Percentiles rank a stretch among this genome's conserved stretches.
phyloP scores from a whole-genome alignment of 2,329 filamentous ascomycete species.

The Metarhizium robertsii region DNA sequence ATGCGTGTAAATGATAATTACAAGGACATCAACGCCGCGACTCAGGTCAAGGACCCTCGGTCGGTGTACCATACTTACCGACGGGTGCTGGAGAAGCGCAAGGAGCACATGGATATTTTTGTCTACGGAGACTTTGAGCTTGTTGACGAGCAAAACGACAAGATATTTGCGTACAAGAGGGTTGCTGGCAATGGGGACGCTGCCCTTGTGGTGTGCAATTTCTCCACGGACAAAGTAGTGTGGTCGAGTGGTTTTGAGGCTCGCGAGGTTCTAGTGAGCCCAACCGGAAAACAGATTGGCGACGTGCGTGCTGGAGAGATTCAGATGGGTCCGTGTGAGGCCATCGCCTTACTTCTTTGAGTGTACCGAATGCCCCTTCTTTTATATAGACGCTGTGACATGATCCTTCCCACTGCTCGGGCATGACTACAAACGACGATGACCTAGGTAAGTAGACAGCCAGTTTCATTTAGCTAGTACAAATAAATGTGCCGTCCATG shows the following conservation, averaged over 20 bases:
- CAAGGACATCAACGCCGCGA: conserved; percentile 49
- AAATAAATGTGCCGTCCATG: background rate
- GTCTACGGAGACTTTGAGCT: conserved; percentile 52
- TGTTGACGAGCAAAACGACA: conserved; percentile 25
- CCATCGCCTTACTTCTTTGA: conserved; percentile 22
- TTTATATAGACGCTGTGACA: too few relatives aligned
- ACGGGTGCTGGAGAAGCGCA: conserved; percentile 47
- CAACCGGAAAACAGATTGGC: conserved; percentile 18
- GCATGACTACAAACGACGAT: too few relatives aligned
- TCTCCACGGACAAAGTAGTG: conserved; percentile 20
- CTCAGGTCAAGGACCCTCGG: conserved; percentile 35
- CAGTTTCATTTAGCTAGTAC: background rate
- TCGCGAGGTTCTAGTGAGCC: conserved; percentile 25
- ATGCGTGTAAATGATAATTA: conserved; percentile 61
- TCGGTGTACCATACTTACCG: conserved; percentile 56
- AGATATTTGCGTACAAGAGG: conserved; percentile 29
- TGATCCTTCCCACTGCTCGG: too few relatives aligned
- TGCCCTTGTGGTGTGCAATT: conserved; percentile 30
- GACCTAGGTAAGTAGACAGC: background rate
- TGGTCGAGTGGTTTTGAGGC: conserved; percentile 21
- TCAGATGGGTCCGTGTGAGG: conserved; percentile 27
- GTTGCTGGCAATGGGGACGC: conserved; percentile 19
- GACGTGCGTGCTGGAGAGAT: conserved; percentile 18
- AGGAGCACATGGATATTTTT: conserved; percentile 51
- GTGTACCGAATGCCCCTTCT: background rate